Percentiles rank a stretch among this genome's conserved stretches.
Evolutionary conservation across 495 filamentous ascomycete species (phyloP).

Genomic region (Neurospora sp.): DNA sequence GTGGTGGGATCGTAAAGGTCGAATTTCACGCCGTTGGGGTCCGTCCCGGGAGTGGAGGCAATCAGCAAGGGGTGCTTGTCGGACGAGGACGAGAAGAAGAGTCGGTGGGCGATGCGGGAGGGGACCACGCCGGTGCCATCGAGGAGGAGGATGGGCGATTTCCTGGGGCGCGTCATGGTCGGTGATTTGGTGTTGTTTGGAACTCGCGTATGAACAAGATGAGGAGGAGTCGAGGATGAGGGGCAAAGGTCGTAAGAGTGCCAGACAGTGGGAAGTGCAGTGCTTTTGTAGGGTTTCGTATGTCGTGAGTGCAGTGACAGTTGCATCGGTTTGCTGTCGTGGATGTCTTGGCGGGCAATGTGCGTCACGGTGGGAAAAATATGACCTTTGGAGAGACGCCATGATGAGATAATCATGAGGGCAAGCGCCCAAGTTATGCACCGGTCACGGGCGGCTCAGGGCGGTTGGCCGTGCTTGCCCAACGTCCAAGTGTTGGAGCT

Average conservation of each 20-base stretch:
- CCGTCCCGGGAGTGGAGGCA: conserved; percentile 20
- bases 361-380: neutral
- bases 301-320: neutral
- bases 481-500: neutral
- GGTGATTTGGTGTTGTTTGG: neutral
- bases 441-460: neutral
- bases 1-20: conserved; percentile 38
- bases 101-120: conserved; percentile 28
- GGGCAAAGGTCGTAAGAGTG: neutral
- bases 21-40: conserved; percentile 27
- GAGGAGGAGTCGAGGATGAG: neutral
- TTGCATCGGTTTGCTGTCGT: neutral
- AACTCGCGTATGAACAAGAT: neutral
- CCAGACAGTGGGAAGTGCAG: neutral
- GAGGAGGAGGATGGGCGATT: conserved; percentile 28
- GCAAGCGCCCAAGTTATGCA: neutral
- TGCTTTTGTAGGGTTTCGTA: neutral
- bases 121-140: conserved; percentile 42
- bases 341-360: neutral
- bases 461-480: neutral
- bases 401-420: neutral
- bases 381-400: neutral
- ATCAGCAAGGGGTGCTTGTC: conserved; percentile 21
- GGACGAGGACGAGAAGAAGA: conserved; percentile 9
- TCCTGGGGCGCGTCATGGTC: neutral